Evolutionary conservation across 257 asterid genomes (phyloP), one percentile per base, ranked within the genome.

Genomic region (Craterostigma plantagineum): DNA sequence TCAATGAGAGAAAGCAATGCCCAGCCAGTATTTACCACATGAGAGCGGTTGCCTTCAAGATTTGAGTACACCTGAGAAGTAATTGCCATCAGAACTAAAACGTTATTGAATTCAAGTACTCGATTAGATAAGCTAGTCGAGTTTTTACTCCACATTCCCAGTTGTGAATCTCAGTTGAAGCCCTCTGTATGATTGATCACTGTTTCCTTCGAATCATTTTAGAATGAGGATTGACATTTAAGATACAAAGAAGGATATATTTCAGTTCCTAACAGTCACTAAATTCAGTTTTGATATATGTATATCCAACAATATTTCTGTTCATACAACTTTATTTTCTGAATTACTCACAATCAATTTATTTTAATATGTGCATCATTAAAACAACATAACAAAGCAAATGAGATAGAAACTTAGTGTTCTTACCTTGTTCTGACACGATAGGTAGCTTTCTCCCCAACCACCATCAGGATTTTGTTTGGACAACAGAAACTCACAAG

Each of bases 401-500:
- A 47, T 23, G 3, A 10, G 47, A 38, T 9, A 12, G n/a, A 23
- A 10, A 27, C 38, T 35, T 4, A 8, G 14, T 18, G 6, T 7
- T 48, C 16, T 42, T 55, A 90, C 99, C 99, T 79, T 75, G 70
- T 83, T 70, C 67, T 79, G 93, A 57, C 92, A 76, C 33, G 98
- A 87, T 43, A 87, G 90, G 46, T 87, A 87, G 66, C 95, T 87
- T 68, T 82, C 95, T 35, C 98, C 98, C 98, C 98, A 87, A 48
- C 95, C 98, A 54, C 93, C 98, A 38, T 79, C 79, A 51, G 91
- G 70, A 40, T 74, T 72, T 57, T 87, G 93, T 50, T 87, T 87
- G 45, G 95, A 82, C 77, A 87, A 55, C 53, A 87, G 62, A 59
- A 82, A 87, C 10, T 77, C 77, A 63, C 98, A 82, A 53, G 95